Base-by-base conservation (phyloP, 805 yeast species). In the Wickerhamomyces queroliae region DNA sequence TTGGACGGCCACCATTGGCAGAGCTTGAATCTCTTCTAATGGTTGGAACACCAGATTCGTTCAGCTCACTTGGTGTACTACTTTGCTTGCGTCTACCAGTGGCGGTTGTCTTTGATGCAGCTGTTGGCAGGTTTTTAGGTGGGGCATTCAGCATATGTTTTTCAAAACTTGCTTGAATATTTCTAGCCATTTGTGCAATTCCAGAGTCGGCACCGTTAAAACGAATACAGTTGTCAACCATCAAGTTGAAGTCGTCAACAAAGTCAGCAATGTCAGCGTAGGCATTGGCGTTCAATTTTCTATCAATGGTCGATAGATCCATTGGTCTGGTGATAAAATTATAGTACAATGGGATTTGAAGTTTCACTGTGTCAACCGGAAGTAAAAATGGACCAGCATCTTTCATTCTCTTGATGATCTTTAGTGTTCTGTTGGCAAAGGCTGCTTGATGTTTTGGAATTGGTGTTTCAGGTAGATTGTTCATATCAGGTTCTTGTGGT, bases 111-210 rank as follows among this genome's bases (percentile, higher is more conserved):
- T 35, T 40, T 25, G 42, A 36, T 4, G 43, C 40, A 17, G 44
- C 46, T 21, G 53, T 45, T 22, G 71, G 65, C 7, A 55, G 42
- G 7, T 74, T 79, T 39, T 61, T 71, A 3, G 89, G 78, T 3
- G 99, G 99, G 79, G 90, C 80, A 61, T 89, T 87, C 45, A 86
- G 72, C 80, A 89, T 78, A 59, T 91, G 96, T 54, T 90, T 90
- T 56, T 87, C 95, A 58, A 93, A 93, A 50, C 91, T 82, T 2
- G 95, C 93, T 62, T 88, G 93, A 36, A 93, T 75, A 59, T 83
- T 86, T 54, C 82, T 76, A 18, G 87, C 98, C 97, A 93, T 91
- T 58, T 83, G 85, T 3, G 97, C 77, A 47, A 93, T 90, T 16
- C 78, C 76, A 2, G 96, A 74, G 29, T 78, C 78, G 41, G 77